Conservation (phyloP, 805 yeast species). For the Ogataea allantospora region DNA sequence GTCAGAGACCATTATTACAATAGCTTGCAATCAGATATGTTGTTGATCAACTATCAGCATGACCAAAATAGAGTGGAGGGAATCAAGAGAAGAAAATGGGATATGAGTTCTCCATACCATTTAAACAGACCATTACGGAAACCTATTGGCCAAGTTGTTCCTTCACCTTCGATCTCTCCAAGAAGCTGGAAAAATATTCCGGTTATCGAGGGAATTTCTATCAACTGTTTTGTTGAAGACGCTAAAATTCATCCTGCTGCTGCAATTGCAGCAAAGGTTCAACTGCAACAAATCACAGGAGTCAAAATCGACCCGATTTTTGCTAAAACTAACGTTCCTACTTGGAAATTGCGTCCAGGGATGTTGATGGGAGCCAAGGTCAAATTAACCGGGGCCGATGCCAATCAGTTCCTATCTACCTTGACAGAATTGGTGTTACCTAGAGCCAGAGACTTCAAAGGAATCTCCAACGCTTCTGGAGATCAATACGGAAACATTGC, state of each 20-base stretch:
- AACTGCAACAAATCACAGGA: slow-evolving; percentile 93
- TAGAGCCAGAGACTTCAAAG: slow-evolving; percentile 82
- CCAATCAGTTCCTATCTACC: slow-evolving; percentile 82
- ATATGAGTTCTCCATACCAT: slow-evolving; percentile 84
- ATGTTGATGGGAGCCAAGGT: slow-evolving; percentile 90
- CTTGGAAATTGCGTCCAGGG: slow-evolving; percentile 85
- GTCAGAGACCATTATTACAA: slow-evolving; percentile 71
- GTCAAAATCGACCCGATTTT: slow-evolving; percentile 70
- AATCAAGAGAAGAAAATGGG: slow-evolving; percentile 78
- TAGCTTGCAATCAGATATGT: slow-evolving; percentile 71
- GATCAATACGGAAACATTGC: slow-evolving; percentile 83
- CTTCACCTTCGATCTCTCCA: slow-evolving; percentile 71
- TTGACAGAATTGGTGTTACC: slow-evolving; percentile 92
- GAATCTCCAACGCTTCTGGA: slow-evolving; percentile 74
- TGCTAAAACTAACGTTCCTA: slow-evolving; percentile 76
- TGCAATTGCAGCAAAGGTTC: slow-evolving; percentile 73
- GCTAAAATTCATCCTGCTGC: slow-evolving; percentile 69
- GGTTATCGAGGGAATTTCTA: slow-evolving; percentile 57
- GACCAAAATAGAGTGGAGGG: slow-evolving; percentile 56
- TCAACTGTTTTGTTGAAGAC: slow-evolving; percentile 75
- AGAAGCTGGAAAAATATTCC: slow-evolving; percentile 74
- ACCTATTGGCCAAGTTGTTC: slow-evolving; percentile 72
- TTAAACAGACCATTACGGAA: slow-evolving; percentile 74
- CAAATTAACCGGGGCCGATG: slow-evolving; percentile 71
- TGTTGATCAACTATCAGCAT: slow-evolving; percentile 77